Evolutionary conservation across 2,329 filamentous ascomycete genomes (phyloP), one percentile per base, ranked within the genome.

Genomic region (Alternaria alternata): DNA sequence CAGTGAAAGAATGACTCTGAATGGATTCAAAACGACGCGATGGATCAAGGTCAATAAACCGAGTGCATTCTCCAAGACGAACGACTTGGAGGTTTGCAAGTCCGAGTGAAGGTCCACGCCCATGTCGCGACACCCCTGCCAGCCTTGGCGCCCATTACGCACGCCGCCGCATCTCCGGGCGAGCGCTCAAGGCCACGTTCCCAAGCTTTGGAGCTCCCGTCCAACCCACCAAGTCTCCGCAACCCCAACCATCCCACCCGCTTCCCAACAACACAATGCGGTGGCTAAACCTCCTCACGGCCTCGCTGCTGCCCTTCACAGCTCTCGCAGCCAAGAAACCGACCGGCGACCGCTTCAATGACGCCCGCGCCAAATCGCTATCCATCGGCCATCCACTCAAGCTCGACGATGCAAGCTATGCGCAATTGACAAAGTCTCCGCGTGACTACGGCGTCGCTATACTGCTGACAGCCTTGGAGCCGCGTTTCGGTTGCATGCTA

Each of bases 391-490:
- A 61, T 11, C 90, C 93, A 5, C 73, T 97, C 75, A 92, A 92
- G 82, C 88, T 99, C 68, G 86, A 89, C 78, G 93, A 97, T 78
- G 80, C 81, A 24, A 83, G 85, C 48, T 99, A 95, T 84, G 85
- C 87, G 68, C 86, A 91, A 67, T 82, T 98, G 68, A 96, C 92
- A 3, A 81, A 87, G 16, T 81, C 87, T 1, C 93, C 94, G 12
- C 88, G 95, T 68, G 91, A 99, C 80, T 96, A 97, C 79, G 89
- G 89, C 39, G 86, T 91, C 28, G 90, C 89, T 3, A 86, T 99
- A 3, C 86, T 99, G 14, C 83, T 99, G 66, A 99, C 95, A 1
- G 95, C 95, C 38, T 81, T 94, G 72, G 94, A 97, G 67, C 75
- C 88, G 32, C 88, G 92, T 59, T 97, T 92, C 76, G 92, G 91